Base-by-base conservation (phyloP, 495 filamentous ascomycete genomes). In the Penicilliopsis zonata region DNA sequence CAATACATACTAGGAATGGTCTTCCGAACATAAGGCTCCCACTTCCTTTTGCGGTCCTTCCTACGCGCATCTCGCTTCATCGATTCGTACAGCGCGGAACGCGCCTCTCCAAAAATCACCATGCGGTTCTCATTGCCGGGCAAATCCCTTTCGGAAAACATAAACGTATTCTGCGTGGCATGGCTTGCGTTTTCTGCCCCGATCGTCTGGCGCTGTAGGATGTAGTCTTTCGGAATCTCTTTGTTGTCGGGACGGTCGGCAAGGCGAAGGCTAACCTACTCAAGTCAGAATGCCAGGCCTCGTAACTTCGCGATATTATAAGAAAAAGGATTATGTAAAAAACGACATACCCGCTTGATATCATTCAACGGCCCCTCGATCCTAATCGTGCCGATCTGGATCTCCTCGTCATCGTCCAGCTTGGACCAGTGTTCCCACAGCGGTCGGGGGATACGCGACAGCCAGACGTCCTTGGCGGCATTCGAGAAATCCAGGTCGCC, bases 61-160 rank as follows among this genome's bases (percentile, higher is more conserved):
- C 57, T 74, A 31, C 46, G 47, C 24, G 53, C 53, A 18, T 66
- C 63, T 10, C 63, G 54, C 42, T 63, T 66, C 53, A 58, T 57
- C 14, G 53, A 44, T 42, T 65, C 59, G 34, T 67, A 67, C 13
- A 67, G 40, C 13, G 57, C 55, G 12, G 63, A 67, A 17, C 63
- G 56, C 12, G 50, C 50, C 36, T 63, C 62, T 16, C 62, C 62
- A 35, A 66, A 63, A n/a, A 43, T 34, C 12, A 56, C 50, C 51
- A 56, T 49, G 3, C 57, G 55, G 29, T 59, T 71, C 19, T 54
- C 50, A 3, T 59, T 86, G 17, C 82, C 83, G 2, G 86, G 80
- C 14, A 92, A 67, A 49, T 96, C 82, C 51, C 90, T 86, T 55
- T 96, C 87, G 10, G 79, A 81, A 47, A 96, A 96, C 24, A 95